phyloP scores from a whole-genome alignment of 1,284 basidiomycete species.

The Cryptococcus maquisensis region DNA sequence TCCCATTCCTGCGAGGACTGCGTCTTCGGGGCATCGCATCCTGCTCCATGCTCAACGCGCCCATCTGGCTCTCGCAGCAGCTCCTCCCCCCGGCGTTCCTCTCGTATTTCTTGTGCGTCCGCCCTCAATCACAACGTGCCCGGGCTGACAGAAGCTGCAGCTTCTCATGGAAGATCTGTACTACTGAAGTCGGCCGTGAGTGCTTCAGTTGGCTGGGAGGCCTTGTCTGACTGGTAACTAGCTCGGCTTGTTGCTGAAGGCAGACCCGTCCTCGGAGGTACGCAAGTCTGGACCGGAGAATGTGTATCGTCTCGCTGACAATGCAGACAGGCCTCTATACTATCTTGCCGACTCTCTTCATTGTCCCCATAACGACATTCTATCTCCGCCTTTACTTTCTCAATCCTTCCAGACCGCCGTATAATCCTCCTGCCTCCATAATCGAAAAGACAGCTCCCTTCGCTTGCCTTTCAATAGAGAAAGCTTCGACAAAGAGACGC shows the following conservation, averaged over 20 bases:
- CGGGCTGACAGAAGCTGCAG: constrained; percentile 6
- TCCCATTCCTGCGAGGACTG: too few relatives aligned
- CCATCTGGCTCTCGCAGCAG: constrained; percentile 23
- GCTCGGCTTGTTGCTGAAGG: constrained; percentile 1
- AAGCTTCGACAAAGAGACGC: constrained; percentile 6
- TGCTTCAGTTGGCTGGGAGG: background rate
- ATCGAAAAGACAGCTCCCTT: constrained; percentile 15
- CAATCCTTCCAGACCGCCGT: constrained; percentile 27
- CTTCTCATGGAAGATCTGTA: constrained; percentile 24
- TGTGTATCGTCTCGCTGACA: background rate
- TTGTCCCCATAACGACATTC: constrained; percentile 18
- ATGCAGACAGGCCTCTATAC: constrained; percentile 18
- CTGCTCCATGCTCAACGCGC: background rate
- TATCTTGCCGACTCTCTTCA: constrained; percentile 10
- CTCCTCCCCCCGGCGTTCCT: constrained; percentile 37
- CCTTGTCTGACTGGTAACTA: background rate
- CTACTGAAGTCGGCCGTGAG: constrained; percentile 25
- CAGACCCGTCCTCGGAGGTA: constrained; percentile 5
- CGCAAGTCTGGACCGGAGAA: background rate
- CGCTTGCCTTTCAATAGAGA: constrained; percentile 25
- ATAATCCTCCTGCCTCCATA: constrained; percentile 18
- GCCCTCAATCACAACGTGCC: background rate
- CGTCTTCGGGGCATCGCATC: too few relatives aligned
- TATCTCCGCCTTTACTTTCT: constrained; percentile 41
- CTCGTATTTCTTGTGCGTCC: constrained; percentile 34